Percentiles rank a stretch among this genome's conserved stretches.
These are phyloP conservation scores for Microbotryum silenes-acaulis DNA, from an alignment of 1,284 basidiomycete genomes.

Conservation along the genomic window DNA sequence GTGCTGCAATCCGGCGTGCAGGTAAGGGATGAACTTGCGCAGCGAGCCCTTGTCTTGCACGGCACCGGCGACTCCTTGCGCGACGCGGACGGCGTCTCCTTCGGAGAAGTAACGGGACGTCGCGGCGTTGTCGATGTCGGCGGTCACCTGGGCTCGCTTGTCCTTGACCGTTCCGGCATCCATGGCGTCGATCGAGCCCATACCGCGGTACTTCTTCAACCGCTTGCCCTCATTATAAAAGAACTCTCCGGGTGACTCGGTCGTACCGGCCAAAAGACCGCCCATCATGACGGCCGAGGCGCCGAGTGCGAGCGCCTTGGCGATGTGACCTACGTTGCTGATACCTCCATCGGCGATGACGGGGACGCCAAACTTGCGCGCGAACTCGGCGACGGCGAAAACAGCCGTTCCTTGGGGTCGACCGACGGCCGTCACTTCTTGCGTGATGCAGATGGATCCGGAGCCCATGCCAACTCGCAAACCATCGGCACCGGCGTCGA, in stretches of 20 bases:
- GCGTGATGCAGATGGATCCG: constrained; percentile 98
- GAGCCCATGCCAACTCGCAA: constrained; percentile 96
- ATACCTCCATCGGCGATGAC: constrained; percentile 98
- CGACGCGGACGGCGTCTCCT: constrained; percentile 88
- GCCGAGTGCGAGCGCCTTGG: constrained; percentile 90
- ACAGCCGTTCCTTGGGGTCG: constrained; percentile 96
- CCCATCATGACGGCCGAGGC: constrained; percentile 99
- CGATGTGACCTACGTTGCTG: constrained; percentile 91
- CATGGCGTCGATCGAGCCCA: constrained; percentile 97
- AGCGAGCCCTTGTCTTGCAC: constrained; percentile 96
- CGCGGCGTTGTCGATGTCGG: constrained; percentile 76
- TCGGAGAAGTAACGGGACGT: constrained; percentile 97
- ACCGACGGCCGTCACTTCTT: constrained; percentile 99
- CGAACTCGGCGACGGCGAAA: constrained; percentile 88
- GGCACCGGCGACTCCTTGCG: constrained; percentile 92
- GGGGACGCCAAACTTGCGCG: constrained; percentile 86
- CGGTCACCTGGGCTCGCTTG: constrained; percentile 7
- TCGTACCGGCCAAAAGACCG: constrained; percentile 87
- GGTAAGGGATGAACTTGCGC: constrained; percentile 66
- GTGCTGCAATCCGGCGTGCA: constrained; percentile 77
- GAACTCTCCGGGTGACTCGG: constrained; percentile 97
- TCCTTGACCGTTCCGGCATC: constrained; percentile 55
- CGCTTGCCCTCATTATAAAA: constrained; percentile 89
- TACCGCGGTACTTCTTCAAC: constrained; percentile 96
- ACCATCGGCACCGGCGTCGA: constrained; percentile 88